Evolutionary conservation across 768 basidiomycete species (phyloP).

Genomic region (Trametes gibbosa): DNA sequence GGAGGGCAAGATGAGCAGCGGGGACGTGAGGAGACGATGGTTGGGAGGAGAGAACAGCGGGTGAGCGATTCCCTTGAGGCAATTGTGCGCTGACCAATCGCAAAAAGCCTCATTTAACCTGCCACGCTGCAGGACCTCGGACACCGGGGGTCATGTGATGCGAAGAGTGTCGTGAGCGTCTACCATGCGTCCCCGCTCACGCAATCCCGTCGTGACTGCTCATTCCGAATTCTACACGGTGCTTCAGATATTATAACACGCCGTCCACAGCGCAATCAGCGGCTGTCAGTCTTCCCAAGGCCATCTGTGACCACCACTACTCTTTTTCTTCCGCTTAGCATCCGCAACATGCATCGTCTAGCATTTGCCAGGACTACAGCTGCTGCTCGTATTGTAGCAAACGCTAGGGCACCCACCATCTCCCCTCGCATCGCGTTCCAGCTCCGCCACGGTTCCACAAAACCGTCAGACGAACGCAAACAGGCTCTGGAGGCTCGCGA

Average conservation of each 20-base stretch:
- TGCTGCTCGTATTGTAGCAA: neutral
- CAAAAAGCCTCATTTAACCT: slow-evolving; percentile 28
- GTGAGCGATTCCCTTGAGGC: slow-evolving; percentile 32
- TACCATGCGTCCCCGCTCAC: neutral
- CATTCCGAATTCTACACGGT: neutral
- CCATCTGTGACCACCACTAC: neutral
- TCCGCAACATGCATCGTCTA: slow-evolving; percentile 19
- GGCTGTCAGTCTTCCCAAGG: neutral
- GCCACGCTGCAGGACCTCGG: slow-evolving; percentile 11
- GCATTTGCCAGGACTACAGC: slow-evolving; percentile 11
- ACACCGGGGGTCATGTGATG: neutral
- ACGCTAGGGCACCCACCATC: neutral
- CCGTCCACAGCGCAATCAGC: neutral
- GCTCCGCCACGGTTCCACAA: slow-evolving; percentile 10
- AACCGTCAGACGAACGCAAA: neutral
- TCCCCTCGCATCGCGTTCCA: slow-evolving; percentile 4
- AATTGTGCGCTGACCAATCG: slow-evolving; percentile 40
- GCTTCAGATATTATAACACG: neutral
- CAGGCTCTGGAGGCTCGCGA: slow-evolving; percentile 38
- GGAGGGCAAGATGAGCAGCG: neutral
- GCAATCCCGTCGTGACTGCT: slow-evolving; percentile 2
- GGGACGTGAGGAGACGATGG: slow-evolving; percentile 10
- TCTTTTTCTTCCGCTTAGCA: neutral
- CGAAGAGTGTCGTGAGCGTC: neutral
- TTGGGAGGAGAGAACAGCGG: slow-evolving; percentile 12